phyloP scores from a whole-genome alignment of 306 rosid genomes.

The Calophaca sinica region DNA sequence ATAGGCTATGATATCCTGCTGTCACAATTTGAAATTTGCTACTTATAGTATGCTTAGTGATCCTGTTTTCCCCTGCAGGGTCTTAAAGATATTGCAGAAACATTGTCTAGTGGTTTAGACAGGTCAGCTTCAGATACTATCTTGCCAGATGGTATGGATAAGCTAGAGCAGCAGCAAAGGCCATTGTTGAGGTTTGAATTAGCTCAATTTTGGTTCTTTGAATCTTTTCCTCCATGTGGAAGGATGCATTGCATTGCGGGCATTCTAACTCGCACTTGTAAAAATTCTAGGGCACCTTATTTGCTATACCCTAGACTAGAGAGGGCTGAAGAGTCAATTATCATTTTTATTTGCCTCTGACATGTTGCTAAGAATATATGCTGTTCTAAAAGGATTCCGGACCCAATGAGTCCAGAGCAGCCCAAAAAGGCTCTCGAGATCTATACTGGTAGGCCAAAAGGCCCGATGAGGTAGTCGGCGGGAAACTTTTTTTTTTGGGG shows the following conservation, averaged over 20 bases:
- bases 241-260: neutral
- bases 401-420: too few species aligned
- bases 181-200: conserved; percentile 66
- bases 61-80: conserved; percentile 64
- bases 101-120: conserved; percentile 37
- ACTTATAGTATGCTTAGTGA: conserved; percentile 16
- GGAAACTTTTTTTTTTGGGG: too few species aligned
- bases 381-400: neutral
- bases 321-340: neutral
- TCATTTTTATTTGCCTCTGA: conserved; percentile 6
- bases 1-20: neutral
- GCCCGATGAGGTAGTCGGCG: too few species aligned
- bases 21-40: conserved; percentile 30
- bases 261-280: neutral
- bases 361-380: neutral
- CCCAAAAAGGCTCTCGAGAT: too few species aligned
- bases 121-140: conserved; percentile 54
- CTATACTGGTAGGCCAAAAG: too few species aligned
- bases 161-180: conserved; percentile 52
- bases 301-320: neutral
- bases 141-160: conserved; percentile 50
- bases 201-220: conserved; percentile 22
- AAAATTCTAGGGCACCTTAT: neutral
- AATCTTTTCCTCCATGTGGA: neutral
- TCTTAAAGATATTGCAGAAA: conserved; percentile 67